These are phyloP conservation scores for Nidula microcarpa DNA, from an alignment of 768 basidiomycete species.

Conservation along the genomic window DNA sequence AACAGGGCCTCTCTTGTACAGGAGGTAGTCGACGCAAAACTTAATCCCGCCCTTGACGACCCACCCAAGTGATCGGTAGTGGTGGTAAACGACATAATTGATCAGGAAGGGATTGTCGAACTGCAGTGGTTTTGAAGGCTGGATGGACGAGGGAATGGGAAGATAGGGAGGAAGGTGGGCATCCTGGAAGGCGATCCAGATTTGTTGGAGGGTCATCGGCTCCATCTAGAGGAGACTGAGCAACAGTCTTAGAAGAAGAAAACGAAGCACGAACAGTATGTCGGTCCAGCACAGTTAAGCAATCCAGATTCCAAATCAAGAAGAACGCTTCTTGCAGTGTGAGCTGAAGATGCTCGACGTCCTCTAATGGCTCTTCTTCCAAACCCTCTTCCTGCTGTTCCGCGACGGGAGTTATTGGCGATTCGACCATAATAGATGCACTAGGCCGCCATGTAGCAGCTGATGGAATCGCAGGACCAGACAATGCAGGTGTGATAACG, in stretches of 20 bases:
- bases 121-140: constrained; percentile 23
- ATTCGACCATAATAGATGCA: constrained; percentile 6
- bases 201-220: constrained; percentile 50
- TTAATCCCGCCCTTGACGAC: constrained; percentile 95
- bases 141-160: constrained; percentile 14
- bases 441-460: constrained; percentile 76
- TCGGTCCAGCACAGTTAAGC: constrained; percentile 67
- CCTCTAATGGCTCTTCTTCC: constrained; percentile 51
- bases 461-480: constrained; percentile 66
- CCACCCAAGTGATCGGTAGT: constrained; percentile 96
- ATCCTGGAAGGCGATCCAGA: constrained; percentile 65
- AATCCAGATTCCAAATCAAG: constrained; percentile 79
- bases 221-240: constrained; percentile 35
- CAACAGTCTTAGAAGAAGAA: neutral
- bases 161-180: constrained; percentile 42
- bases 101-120: constrained; percentile 93
- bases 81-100: constrained; percentile 88
- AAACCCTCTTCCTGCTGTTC: constrained; percentile 29
- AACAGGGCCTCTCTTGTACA: constrained; percentile 93
- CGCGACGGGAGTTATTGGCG: constrained; percentile 12
- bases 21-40: constrained; percentile 92
- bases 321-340: constrained; percentile 90
- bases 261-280: constrained; percentile 47
- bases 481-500: constrained; percentile 55
- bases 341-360: constrained; percentile 89